Conservation (phyloP, 78 protist genomes). For the Dictyostelium discoideum region dicty_2.7 NC_007091.3:3139001-3139500, state of each 20-base stretch:
- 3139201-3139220: background rate
- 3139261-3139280: conserved; percentile 20
- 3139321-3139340: conserved; percentile 30
- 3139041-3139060: background rate
- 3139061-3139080: conserved; percentile 43
- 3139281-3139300: background rate
- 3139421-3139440: conserved; percentile 44
- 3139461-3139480: background rate
- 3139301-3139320: conserved; percentile 8
- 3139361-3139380: background rate
- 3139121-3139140: background rate
- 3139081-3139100: background rate
- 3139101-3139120: background rate
- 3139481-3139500: background rate
- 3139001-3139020: conserved; percentile 16
- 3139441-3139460: conserved; percentile 26
- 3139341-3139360: background rate
- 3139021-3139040: conserved; percentile 32
- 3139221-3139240: too few relatives aligned
- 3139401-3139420: conserved; percentile 24
- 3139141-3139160: background rate
- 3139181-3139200: background rate
- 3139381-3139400: background rate
- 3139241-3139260: background rate
- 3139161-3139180: background rate